Evolutionary conservation across 2,329 filamentous ascomycete species (phyloP).

Genomic region (Diaporthe vexans): DNA sequence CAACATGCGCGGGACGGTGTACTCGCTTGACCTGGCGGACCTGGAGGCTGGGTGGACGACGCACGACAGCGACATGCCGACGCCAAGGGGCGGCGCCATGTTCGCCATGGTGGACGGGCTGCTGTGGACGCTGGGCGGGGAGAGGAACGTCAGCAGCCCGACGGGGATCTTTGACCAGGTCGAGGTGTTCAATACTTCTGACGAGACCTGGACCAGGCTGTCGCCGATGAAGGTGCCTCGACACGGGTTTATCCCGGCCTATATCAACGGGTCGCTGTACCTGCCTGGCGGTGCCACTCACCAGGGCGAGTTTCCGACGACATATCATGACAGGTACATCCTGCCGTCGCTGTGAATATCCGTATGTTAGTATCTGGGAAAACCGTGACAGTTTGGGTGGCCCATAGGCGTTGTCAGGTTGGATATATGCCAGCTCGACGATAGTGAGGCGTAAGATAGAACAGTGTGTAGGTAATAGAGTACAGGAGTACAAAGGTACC

Average conservation of each 20-base stretch:
- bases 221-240: conserved; percentile 41
- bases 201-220: conserved; percentile 41
- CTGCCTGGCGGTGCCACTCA: conserved; percentile 37
- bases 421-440: background rate
- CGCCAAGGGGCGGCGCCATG: conserved; percentile 53
- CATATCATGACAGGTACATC: conserved; percentile 16
- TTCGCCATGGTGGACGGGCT: conserved; percentile 46
- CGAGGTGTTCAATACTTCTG: conserved; percentile 42
- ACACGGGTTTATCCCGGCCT: conserved; percentile 41
- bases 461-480: background rate
- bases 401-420: background rate
- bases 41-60: conserved; percentile 48
- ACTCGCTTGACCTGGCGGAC: conserved; percentile 50
- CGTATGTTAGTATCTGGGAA: background rate
- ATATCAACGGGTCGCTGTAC: conserved; percentile 10
- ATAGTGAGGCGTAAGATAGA: no score
- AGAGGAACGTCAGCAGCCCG: conserved; percentile 49
- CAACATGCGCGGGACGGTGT: conserved; percentile 53
- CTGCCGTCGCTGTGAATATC: background rate
- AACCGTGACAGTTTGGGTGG: background rate
- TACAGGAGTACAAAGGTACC: background rate
- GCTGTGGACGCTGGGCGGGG: conserved; percentile 55
- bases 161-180: conserved; percentile 43
- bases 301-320: background rate
- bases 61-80: conserved; percentile 52